phyloP scores from a whole-genome alignment of 768 basidiomycete species.

The Chalciporus pseudorubinellus region DNA sequence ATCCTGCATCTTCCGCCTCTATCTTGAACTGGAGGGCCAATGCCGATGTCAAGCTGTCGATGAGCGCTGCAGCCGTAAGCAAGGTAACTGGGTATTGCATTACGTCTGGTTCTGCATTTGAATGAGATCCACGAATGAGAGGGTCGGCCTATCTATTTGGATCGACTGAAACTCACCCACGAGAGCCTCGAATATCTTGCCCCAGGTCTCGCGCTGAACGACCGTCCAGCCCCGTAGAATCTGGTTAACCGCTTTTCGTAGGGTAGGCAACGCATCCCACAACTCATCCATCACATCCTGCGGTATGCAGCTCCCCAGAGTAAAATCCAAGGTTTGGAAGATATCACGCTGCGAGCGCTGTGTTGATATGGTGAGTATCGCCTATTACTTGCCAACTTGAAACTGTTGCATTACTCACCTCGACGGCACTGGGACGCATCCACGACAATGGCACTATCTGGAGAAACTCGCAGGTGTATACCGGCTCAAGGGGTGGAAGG shows the following conservation, averaged over 20 bases:
- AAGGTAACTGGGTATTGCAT: conserved; percentile 51
- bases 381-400: neutral
- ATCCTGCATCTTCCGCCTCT: conserved; percentile 16
- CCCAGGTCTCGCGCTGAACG: conserved; percentile 50
- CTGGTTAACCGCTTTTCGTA: conserved; percentile 39
- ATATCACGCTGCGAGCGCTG: conserved; percentile 59
- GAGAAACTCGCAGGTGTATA: conserved; percentile 51
- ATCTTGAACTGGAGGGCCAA: conserved; percentile 38
- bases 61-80: conserved; percentile 51
- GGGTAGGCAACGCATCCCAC: conserved; percentile 52
- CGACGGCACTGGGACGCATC: conserved; percentile 48
- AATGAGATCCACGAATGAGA: neutral
- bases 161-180: conserved; percentile 29
- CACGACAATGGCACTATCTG: conserved; percentile 44
- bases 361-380: neutral
- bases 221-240: conserved; percentile 44
- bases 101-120: conserved; percentile 47
- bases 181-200: conserved; percentile 42
- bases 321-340: conserved; percentile 45
- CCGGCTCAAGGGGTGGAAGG: conserved; percentile 51
- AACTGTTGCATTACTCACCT: conserved; percentile 37
- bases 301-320: conserved; percentile 53
- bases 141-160: neutral
- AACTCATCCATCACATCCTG: conserved; percentile 53
- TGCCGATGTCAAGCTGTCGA: conserved; percentile 42